Base-by-base conservation (phyloP, 2,329 filamentous ascomycete species). In the Bipolaris zeicola region DNA sequence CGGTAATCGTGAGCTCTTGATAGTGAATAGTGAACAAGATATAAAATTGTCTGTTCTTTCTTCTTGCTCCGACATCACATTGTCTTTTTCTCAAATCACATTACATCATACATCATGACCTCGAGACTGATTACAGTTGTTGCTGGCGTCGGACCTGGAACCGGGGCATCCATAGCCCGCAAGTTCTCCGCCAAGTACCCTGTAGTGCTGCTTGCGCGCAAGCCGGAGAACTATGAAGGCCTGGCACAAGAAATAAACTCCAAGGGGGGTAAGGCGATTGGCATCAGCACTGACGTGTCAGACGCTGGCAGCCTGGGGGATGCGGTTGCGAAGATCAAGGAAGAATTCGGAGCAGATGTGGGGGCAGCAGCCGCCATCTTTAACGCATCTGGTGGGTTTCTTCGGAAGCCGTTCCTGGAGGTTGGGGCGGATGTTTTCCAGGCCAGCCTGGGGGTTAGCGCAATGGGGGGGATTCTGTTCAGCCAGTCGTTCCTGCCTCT, bases 161-260 rank as follows among this genome's bases (percentile, higher is more conserved):
- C 82, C n/a, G 86, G 86, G 24, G 85, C 85, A 13, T 80, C 83
- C 2, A 81, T 88, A 13, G 85, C 86, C 31, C 80, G 84, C 52
- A 82, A 80, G 55, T 89, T 89, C 65, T 83, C 83, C 31, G 70
- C 86, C 59, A 69, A 82, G 7, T 95, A 94, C 69, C 85, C 89
- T 0, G 88, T 94, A 1, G 88, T 90, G 1, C 80, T 94, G 1
- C 83, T 94, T n/a, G 86, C 90, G 11, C 87, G 90, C 47, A 86
- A 80, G 14, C 81, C 87, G 0, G 82, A 85, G 39, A 90, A 82
- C 73, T 91, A 87, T 76, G 80, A 85, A 53, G 77, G 81, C n/a
- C 81, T 91, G 2, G 87, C 90, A 6, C 72, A 82, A 2, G 89
- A 91, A 64, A 92, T 95, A 77, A 87, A 87, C 54, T 72, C 77